Conservation (phyloP, 306 rosid genomes). For the Acacia acuminata region DNA sequence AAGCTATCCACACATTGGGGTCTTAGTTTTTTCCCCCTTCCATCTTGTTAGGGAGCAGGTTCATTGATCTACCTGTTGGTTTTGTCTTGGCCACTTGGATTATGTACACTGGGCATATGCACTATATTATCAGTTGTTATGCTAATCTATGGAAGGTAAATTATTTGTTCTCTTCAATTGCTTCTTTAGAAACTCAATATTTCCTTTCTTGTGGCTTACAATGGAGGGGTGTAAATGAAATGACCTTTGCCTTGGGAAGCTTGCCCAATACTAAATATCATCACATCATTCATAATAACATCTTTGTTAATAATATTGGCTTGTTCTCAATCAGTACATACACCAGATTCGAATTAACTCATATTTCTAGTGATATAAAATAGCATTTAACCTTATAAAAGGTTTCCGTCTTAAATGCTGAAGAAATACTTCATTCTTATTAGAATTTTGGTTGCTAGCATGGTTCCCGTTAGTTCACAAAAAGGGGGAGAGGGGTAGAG, state of each 20-base stretch:
- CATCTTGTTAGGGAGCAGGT: constrained; percentile 70
- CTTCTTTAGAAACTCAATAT: constrained; percentile 20
- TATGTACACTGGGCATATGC: constrained; percentile 75
- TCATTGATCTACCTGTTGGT: constrained; percentile 75
- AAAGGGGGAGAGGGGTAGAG: neutral
- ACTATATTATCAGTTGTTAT: constrained; percentile 67
- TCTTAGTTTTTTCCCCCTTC: constrained; percentile 23
- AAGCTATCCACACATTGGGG: constrained; percentile 23
- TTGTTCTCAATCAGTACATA: constrained; percentile 14
- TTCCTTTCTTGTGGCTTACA: constrained; percentile 21
- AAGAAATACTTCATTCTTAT: constrained; percentile 6
- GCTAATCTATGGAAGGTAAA: constrained; percentile 83
- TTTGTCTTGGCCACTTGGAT: constrained; percentile 94
- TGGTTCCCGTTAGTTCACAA: constrained; percentile 10
- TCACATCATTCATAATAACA: constrained; percentile 1
- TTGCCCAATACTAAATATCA: constrained; percentile 4
- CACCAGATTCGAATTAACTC: constrained; percentile 15
- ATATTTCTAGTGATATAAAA: constrained; percentile 8
- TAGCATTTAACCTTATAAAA: neutral
- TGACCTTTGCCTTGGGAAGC: constrained; percentile 6
- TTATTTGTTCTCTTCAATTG: constrained; percentile 27
- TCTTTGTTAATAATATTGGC: constrained; percentile 16
- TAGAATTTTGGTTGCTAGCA: constrained; percentile 2
- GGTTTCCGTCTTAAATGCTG: constrained; percentile 21
- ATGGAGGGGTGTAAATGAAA: neutral